Evolutionary conservation across 306 rosid genomes (phyloP), one percentile per base, ranked within the genome.

Genomic region (Corylus avellana): DNA sequence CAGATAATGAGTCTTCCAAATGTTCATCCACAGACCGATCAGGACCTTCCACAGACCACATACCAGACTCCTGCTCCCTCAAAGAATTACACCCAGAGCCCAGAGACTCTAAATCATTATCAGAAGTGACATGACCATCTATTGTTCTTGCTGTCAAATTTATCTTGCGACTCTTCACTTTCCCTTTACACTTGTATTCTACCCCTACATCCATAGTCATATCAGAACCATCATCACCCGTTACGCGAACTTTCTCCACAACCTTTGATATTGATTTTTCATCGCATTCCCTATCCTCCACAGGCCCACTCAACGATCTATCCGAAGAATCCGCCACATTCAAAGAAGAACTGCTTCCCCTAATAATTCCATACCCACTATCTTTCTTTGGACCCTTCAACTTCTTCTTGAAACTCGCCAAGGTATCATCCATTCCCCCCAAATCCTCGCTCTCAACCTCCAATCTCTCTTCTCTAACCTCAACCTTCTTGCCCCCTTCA

Each of bases 341-440:
- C 85, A 76, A 80, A 74, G 81, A 32, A 80, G 85, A 86, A 83
- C 70, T 78, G 70, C 72, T 75, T 18, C 84, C 88, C 86, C 78
- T 83, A 22, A 61, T 18, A 47, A 79, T 73, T 75, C 86, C 91
- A 72, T 89, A 78, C 77, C 89, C 97, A 54, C n/a, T 77, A 78
- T 90, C 91, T 82, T 86, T 91, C 83, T 90, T 92, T n/a, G 93
- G 97, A 84, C 90, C 95, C 87, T 86, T 96, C 90, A 96, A 88
- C 80, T 93, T 91, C 87, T 93, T 96, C 91, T 94, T 86, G 73
- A 96, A 90, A 80, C 90, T 91, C 32, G 99, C 99, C 85, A 96
- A 81, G 20, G 99, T 93, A 86, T 93, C 98, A 77, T 89, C 94
- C 96, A 96, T 85, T 59, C 90, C 93, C 81, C 89, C 92, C 29